These are phyloP conservation scores for Helicocarpus griseus DNA, from an alignment of 2,329 filamentous ascomycete species.

Conservation along the genomic window DNA sequence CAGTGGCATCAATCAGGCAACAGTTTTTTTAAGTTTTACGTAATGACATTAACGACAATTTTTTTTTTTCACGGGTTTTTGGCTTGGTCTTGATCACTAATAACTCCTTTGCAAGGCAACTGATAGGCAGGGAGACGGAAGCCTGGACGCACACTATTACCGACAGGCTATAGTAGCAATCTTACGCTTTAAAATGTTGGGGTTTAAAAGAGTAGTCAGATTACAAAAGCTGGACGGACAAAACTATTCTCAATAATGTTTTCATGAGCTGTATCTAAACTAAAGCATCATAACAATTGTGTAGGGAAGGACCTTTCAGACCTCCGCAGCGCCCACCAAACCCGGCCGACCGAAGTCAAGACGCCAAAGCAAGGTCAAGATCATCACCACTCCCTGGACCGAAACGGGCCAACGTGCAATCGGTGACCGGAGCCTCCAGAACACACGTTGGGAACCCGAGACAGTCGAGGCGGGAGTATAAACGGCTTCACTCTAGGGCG, in stretches of 20 bases:
- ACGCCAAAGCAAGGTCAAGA: conserved; percentile 67
- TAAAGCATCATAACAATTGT: conserved; percentile 45
- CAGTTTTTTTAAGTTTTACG: background rate
- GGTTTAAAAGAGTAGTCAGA: no score
- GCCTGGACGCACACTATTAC: no score
- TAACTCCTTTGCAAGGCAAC: no score
- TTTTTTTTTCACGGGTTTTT: no score
- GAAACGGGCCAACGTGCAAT: conserved; percentile 36
- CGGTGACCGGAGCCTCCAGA: conserved; percentile 22
- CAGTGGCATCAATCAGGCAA: background rate
- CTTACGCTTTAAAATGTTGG: no score
- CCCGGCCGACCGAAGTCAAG: conserved; percentile 66
- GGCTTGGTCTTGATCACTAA: no score
- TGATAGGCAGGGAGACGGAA: no score
- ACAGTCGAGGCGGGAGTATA: conserved; percentile 39
- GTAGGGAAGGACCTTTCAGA: conserved; percentile 62
- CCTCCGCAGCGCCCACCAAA: conserved; percentile 78
- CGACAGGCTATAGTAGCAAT: no score
- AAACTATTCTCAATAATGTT: no score
- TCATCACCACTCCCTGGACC: conserved; percentile 87
- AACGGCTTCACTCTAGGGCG: conserved; percentile 76
- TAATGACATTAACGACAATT: no score
- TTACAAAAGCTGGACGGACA: no score
- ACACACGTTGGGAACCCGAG: conserved; percentile 13
- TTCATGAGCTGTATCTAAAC: no score